Conservation (phyloP, 2,329 filamentous ascomycete genomes). For the Verticillium longisporum region DNA sequence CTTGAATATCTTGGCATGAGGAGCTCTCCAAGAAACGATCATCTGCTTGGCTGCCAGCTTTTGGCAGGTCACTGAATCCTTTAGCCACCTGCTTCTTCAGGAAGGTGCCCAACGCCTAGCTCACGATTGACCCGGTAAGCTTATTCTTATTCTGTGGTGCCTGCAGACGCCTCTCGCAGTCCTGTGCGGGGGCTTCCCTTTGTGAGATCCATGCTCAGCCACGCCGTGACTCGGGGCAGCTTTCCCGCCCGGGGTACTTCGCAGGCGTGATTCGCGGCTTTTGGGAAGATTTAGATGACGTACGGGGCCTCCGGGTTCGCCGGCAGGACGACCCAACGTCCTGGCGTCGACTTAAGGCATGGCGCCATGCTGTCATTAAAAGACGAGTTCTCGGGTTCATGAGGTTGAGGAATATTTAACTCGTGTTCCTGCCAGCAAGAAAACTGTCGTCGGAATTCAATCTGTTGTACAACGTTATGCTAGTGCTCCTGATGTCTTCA, state of each 20-base stretch:
- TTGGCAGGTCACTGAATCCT: not conserved
- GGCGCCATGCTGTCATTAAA: not conserved
- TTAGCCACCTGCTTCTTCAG: not conserved
- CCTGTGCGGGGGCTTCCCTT: not conserved
- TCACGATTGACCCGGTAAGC: not conserved
- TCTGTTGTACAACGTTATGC: too few species aligned
- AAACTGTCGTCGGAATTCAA: too few species aligned
- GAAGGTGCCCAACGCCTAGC: slow-evolving; percentile 1
- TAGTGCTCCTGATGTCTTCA: too few species aligned
- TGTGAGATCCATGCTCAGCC: not conserved
- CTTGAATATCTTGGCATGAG: not conserved
- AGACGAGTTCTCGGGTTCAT: not conserved
- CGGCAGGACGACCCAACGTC: not conserved
- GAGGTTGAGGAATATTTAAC: not conserved
- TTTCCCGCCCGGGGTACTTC: not conserved
- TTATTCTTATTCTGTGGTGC: not conserved
- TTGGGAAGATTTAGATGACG: not conserved
- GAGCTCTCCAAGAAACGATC: not conserved
- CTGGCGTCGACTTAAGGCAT: not conserved
- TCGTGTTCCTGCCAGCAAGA: too few species aligned
- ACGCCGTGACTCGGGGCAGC: not conserved
- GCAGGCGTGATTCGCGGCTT: not conserved
- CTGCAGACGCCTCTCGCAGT: not conserved
- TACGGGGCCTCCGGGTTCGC: not conserved
- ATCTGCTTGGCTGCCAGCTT: slow-evolving; percentile 1